Conservation (phyloP, 148 eudicot genomes). For the Rhododendron ovatum region DNA sequence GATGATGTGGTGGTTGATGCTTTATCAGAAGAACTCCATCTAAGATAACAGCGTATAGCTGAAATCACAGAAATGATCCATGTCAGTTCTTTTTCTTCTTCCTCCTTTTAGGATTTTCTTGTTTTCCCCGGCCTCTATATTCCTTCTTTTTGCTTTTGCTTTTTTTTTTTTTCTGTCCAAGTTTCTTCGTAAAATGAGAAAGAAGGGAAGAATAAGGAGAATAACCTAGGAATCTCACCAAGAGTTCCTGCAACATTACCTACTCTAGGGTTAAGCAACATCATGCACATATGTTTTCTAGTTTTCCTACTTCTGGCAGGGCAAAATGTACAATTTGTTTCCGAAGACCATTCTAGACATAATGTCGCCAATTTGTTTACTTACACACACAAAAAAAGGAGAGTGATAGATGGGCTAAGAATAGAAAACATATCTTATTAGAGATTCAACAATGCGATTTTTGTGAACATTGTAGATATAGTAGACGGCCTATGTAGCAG, state of each 20-base stretch:
- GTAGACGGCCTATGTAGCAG: too few relatives aligned
- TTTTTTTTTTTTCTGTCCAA: background rate
- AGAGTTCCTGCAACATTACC: background rate
- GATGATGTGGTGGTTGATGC: slow-evolving; percentile 36
- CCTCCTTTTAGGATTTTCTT: background rate
- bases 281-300: too few relatives aligned
- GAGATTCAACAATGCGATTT: too few relatives aligned
- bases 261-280: too few relatives aligned
- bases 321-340: too few relatives aligned
- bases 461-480: too few relatives aligned
- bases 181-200: background rate
- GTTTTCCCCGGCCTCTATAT: background rate
- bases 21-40: slow-evolving; percentile 50
- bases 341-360: too few relatives aligned
- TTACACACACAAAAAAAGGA: too few relatives aligned
- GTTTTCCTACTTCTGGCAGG: too few relatives aligned
- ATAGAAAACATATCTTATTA: too few relatives aligned
- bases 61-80: slow-evolving; percentile 96
- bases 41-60: slow-evolving; percentile 76
- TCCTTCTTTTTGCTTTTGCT: background rate
- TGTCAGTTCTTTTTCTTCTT: slow-evolving; percentile 41
- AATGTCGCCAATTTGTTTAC: too few relatives aligned
- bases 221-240: background rate
- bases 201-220: background rate
- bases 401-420: too few relatives aligned